Conservation (phyloP, 495 filamentous ascomycete genomes). For the Neurospora sp. region DNA sequence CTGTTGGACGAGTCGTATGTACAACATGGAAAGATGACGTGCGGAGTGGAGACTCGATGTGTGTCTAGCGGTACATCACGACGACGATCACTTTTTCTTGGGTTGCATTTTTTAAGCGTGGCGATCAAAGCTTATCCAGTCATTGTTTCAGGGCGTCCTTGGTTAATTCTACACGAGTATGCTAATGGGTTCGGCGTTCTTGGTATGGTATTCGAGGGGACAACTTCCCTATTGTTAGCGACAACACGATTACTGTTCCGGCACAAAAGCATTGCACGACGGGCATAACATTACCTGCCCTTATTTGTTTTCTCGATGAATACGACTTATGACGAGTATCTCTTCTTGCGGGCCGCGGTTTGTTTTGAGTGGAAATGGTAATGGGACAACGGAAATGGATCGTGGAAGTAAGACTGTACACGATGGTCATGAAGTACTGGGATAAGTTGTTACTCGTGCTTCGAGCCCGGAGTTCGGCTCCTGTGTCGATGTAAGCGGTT, state of each 20-base stretch:
- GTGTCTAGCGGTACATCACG: not conserved
- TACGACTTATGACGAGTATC: not conserved
- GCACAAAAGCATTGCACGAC: not conserved
- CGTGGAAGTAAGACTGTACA: not conserved
- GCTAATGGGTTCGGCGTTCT: not conserved
- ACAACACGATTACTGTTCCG: not conserved
- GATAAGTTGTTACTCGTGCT: not conserved
- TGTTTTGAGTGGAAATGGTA: not conserved
- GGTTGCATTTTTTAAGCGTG: not conserved
- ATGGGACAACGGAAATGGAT: not conserved
- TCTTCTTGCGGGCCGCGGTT: not conserved
- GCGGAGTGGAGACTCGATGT: not conserved
- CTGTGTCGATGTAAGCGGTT: not conserved
- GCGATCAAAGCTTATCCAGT: not conserved
- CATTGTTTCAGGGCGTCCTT: not conserved
- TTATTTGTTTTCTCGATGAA: not conserved
- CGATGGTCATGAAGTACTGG: not conserved
- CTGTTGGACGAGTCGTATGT: not conserved
- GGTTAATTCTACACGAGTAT: not conserved
- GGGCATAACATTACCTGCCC: not conserved
- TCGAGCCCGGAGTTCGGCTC: not conserved
- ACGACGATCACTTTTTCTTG: slow-evolving; percentile 1
- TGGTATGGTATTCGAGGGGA: not conserved
- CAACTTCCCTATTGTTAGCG: not conserved
- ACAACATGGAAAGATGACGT: not conserved